Base-by-base conservation (phyloP, 176 grass and related monocot species). In the Cenchrus americanus region DNA sequence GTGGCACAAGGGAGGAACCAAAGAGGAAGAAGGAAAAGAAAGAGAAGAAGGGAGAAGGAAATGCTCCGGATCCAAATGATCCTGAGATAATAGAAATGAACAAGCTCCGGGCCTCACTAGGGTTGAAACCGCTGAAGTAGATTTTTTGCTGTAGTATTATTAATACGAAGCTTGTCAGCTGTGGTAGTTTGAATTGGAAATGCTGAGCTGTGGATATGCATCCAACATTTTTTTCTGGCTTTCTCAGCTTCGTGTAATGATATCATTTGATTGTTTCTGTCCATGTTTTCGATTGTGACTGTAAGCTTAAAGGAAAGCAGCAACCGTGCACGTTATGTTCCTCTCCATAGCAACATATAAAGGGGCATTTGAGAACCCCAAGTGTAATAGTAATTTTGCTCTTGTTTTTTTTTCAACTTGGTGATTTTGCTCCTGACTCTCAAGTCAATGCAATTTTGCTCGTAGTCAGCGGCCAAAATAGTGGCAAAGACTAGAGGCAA, bases 1-100 rank as follows among this genome's bases (percentile, higher is more conserved):
- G 62, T 41, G 63, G 37, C 14, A 3, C 73, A 21, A 87, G 85
- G 69, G 90, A 94, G 14, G 90, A 95, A 18, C 87, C 93, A 0
- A 95, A 88, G 87, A 86, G 76, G 65, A 90, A 76, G 64, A 94
- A 90, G 59, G 93, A 94, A 53, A 94, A 92, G 93, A 94, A 90
- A 82, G 90, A 90, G 80, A 94, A 88, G 68, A 93, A 91, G 79
- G 84, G 43, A 41, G 86, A 84, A 42, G 80, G 92, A 26, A 91
- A 84, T 17, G 89, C 69, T 62, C 89, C 89, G 2, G 92, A 91
- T 84, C 80, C 84, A 15, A 80, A 88, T 52, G 92, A 94, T 78
- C 92, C 92, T 3, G 92, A 91, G 84, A 94, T 94, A 62, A 86
- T 90, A 23, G 92, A 91, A 76, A 90, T 90, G 76, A 94, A 94